A percentile compares a stretch with the other conserved stretches of the same genome.
phyloP scores from a whole-genome alignment of 2,329 filamentous ascomycete genomes.

The Epichloe typhina region DNA sequence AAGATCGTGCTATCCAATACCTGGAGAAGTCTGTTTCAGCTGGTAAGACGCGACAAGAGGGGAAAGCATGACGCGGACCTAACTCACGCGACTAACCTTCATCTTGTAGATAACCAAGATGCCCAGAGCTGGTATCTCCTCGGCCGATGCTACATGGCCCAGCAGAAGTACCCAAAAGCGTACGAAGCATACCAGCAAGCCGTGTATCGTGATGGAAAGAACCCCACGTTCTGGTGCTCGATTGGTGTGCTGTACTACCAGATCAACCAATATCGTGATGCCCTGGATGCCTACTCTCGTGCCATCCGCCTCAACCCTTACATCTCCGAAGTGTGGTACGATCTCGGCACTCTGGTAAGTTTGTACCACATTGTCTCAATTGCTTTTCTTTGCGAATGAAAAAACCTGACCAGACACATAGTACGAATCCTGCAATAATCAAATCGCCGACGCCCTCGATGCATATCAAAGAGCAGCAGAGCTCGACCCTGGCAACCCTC shows the following conservation, averaged over 20 bases:
- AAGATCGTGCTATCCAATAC: slow-evolving; percentile 94
- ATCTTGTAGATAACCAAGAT: slow-evolving; percentile 67
- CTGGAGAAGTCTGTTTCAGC: slow-evolving; percentile 91
- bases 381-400: not conserved
- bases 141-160: slow-evolving; percentile 97
- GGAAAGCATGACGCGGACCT: not conserved
- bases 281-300: slow-evolving; percentile 90
- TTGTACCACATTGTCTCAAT: slow-evolving; percentile 20
- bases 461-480: slow-evolving; percentile 92
- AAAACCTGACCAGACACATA: slow-evolving; percentile 22
- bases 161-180: slow-evolving; percentile 96
- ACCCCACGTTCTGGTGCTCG: slow-evolving; percentile 98
- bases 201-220: slow-evolving; percentile 92
- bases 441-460: slow-evolving; percentile 90
- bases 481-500: slow-evolving; percentile 80
- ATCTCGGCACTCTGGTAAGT: slow-evolving; percentile 79
- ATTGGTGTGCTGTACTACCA: slow-evolving; percentile 98
- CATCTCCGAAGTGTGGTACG: slow-evolving; percentile 99
- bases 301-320: slow-evolving; percentile 94
- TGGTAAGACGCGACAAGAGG: slow-evolving; percentile 41
- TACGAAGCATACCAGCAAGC: slow-evolving; percentile 98
- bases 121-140: slow-evolving; percentile 98
- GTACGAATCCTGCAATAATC: slow-evolving; percentile 99
- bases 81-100: not conserved
- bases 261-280: slow-evolving; percentile 98